Percentiles rank a stretch among this genome's conserved stretches.
Conservation (phyloP, 495 filamentous ascomycete species). For the Neurospora terricola region DNA sequence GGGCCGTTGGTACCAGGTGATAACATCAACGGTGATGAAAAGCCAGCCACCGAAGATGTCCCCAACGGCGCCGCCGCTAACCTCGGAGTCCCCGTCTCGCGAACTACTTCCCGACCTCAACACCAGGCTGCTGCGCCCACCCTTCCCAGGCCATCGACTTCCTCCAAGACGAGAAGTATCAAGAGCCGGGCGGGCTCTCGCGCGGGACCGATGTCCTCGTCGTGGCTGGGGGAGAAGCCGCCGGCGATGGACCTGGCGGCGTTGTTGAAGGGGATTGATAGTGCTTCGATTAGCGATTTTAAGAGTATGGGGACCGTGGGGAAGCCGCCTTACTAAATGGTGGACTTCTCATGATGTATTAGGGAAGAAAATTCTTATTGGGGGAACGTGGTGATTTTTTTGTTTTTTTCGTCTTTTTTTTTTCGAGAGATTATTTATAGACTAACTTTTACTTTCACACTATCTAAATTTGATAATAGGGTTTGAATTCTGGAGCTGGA, state of each 20-base stretch:
- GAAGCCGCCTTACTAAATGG: slow-evolving; percentile 33
- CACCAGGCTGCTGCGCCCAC: slow-evolving; percentile 8
- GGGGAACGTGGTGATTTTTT: neutral
- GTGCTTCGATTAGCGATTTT: slow-evolving; percentile 29
- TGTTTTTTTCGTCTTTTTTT: no score
- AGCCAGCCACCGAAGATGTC: slow-evolving; percentile 9
- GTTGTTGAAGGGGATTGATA: slow-evolving; percentile 38
- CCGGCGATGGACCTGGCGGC: slow-evolving; percentile 35
- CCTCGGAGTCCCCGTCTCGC: neutral
- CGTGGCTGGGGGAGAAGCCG: slow-evolving; percentile 19
- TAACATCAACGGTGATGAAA: neutral
- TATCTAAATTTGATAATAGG: neutral
- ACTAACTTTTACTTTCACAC: neutral
- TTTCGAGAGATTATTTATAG: neutral
- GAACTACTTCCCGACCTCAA: neutral
- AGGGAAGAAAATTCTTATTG: neutral
- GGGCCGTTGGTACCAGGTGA: slow-evolving; percentile 26
- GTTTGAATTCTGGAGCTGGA: neutral
- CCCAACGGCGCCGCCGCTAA: slow-evolving; percentile 13
- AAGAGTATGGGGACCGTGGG: slow-evolving; percentile 5
- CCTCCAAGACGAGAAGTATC: slow-evolving; percentile 20
- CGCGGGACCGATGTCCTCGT: slow-evolving; percentile 18
- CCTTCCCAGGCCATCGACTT: slow-evolving; percentile 17
- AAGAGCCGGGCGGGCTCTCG: slow-evolving; percentile 30
- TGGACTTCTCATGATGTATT: neutral